phyloP scores from a whole-genome alignment of 345 rosid species.

The Nasturtium officinale region DNA sequence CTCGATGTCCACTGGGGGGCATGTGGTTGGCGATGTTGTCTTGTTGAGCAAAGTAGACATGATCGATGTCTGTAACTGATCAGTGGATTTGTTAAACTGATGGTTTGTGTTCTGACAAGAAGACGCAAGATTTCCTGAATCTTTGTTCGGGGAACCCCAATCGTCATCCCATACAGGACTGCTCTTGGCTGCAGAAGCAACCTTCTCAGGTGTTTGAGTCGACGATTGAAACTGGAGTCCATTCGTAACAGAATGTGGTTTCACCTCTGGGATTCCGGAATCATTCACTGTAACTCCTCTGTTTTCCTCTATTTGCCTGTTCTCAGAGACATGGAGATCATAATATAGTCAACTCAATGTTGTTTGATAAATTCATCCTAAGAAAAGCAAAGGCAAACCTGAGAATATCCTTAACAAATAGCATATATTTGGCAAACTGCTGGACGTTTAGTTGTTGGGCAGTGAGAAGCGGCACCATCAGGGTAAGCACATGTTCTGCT shows the following conservation, averaged over 20 bases:
- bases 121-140: conserved; percentile 37
- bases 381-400: conserved; percentile 51
- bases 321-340: conserved; percentile 16
- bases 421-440: conserved; percentile 94
- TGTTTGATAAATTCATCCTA: background rate
- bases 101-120: conserved; percentile 35
- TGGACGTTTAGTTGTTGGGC: conserved; percentile 90
- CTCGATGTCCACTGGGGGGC: conserved; percentile 77
- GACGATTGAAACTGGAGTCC: conserved; percentile 57
- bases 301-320: conserved; percentile 86
- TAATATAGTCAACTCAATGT: conserved; percentile 5
- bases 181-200: conserved; percentile 54
- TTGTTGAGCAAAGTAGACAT: conserved; percentile 47
- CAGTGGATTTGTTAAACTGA: conserved; percentile 48
- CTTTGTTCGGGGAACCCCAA: conserved; percentile 67
- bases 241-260: conserved; percentile 46
- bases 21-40: conserved; percentile 50
- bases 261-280: conserved; percentile 61
- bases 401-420: conserved; percentile 84
- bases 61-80: conserved; percentile 47
- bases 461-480: conserved; percentile 82
- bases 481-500: conserved; percentile 86
- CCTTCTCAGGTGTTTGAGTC: conserved; percentile 50
- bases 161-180: conserved; percentile 84
- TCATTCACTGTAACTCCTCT: conserved; percentile 74